Conservation (phyloP, 805 yeast genomes). For the Candida xiaguanensis region DNA sequence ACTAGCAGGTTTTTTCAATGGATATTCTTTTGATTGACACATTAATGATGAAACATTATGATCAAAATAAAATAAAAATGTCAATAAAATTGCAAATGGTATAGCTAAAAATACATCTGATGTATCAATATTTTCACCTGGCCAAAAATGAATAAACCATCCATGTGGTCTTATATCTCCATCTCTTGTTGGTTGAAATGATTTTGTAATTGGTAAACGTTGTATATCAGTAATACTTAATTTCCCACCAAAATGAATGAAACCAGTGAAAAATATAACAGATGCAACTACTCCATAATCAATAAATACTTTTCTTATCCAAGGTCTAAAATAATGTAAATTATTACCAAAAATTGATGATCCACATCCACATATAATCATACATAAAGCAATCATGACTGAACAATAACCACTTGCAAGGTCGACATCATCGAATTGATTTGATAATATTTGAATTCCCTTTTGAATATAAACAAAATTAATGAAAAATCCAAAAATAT, state of each 20-base stretch:
- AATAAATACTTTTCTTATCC: slow-evolving; percentile 63
- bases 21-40: slow-evolving; percentile 82
- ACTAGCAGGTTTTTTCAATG: slow-evolving; percentile 78
- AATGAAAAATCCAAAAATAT: slow-evolving; percentile 89
- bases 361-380: slow-evolving; percentile 73
- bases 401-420: slow-evolving; percentile 64
- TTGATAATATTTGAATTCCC: slow-evolving; percentile 75
- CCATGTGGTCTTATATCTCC: slow-evolving; percentile 46
- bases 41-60: slow-evolving; percentile 92
- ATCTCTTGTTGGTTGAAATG: slow-evolving; percentile 68
- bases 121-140: slow-evolving; percentile 48
- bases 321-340: slow-evolving; percentile 58
- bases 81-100: slow-evolving; percentile 86
- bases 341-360: slow-evolving; percentile 54
- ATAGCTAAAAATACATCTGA: slow-evolving; percentile 82
- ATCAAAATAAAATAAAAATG: slow-evolving; percentile 87
- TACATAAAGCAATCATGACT: slow-evolving; percentile 67
- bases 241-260: slow-evolving; percentile 85
- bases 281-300: slow-evolving; percentile 85
- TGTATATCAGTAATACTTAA: slow-evolving; percentile 55
- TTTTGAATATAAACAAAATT: slow-evolving; percentile 85
- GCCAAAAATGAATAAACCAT: slow-evolving; percentile 82
- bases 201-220: slow-evolving; percentile 61
- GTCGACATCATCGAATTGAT: slow-evolving; percentile 55
- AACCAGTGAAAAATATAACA: slow-evolving; percentile 89